Base-by-base conservation (phyloP, 1,139 yeast genomes). In the Suhomyces anneliseae region DNA sequence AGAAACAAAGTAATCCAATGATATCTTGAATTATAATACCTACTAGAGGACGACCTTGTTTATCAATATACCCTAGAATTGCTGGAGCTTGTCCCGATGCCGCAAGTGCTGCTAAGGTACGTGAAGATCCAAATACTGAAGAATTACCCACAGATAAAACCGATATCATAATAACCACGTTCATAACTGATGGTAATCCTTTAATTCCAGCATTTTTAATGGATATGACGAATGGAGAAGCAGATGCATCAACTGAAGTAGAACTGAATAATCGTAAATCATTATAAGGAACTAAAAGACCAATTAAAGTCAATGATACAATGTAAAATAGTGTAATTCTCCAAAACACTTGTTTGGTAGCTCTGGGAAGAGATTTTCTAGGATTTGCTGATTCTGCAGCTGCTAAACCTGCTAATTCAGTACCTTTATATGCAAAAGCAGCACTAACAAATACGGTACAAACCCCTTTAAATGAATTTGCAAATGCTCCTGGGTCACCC, bases 81-180 rank as follows among this genome's bases (percentile, higher is more conserved):
- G 76, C 74, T 56, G 97, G 97, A 27, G 95, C 92, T 65, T 81
- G 83, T 31, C 90, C 90, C 59, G 88, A 85, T 53, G 86, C 84
- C 40, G 96, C 89, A 54, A 90, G 74, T 8, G 96, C 87, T 53
- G 87, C 85, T 54, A 90, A 68, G 19, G 96, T 82, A 75, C 96
- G 82, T 32, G 96, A 87, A 48, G 90, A 81, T 29, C 85, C 95
- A 56, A 76, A 84, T 24, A 84, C 86, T 8, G 85, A 78, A 27
- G 64, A 57, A 55, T 60, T 60, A 47, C 62, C 66, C 32, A 60
- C 65, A 10, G 62, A 58, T 45, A 59, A 51, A 35, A 59, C 65
- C 8, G 65, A 53, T 35, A 60, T 54, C 59, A 61, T 45, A 36
- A 61, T 58, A 38, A 60, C 65, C 26, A 52, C 66, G 45, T 61